Evolutionary conservation across 2,329 filamentous ascomycete genomes (phyloP).

Genomic region (Aspergillus costaricaensis): DNA sequence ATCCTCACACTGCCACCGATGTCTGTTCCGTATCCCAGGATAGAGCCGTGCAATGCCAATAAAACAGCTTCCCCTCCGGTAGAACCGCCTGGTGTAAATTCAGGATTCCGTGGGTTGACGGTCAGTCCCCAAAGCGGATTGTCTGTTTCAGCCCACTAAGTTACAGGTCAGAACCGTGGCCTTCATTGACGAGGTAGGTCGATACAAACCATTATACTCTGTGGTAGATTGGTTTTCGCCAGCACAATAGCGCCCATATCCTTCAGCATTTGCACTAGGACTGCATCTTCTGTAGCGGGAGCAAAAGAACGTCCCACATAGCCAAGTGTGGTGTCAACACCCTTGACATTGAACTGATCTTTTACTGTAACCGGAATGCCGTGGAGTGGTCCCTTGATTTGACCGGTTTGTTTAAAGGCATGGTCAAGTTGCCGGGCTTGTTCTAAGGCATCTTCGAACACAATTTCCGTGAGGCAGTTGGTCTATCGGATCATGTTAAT

Average conservation of each 20-base stretch:
- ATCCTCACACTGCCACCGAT: conserved; percentile 56
- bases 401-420: conserved; percentile 33
- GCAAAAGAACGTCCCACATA: conserved; percentile 56
- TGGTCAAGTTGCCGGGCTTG: conserved; percentile 35
- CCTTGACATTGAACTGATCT: conserved; percentile 64
- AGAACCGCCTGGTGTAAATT: conserved; percentile 52
- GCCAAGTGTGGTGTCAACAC: conserved; percentile 59
- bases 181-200: neutral
- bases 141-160: conserved; percentile 56
- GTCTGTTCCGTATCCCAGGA: conserved; percentile 55
- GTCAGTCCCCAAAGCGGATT: conserved; percentile 57
- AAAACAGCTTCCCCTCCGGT: conserved; percentile 49
- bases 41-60: conserved; percentile 44
- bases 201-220: conserved; percentile 54
- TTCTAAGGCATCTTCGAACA: conserved; percentile 37
- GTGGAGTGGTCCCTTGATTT: conserved; percentile 53
- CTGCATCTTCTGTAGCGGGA: conserved; percentile 53
- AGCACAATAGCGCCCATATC: conserved; percentile 55
- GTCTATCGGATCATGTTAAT: conserved; percentile 25
- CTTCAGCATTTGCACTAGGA: conserved; percentile 53
- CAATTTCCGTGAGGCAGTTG: conserved; percentile 41
- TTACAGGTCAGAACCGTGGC: conserved; percentile 1
- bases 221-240: conserved; percentile 55
- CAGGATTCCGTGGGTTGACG: conserved; percentile 46
- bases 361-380: conserved; percentile 60